Base-by-base conservation (phyloP, 2,329 filamentous ascomycete genomes). In the Westerdykella sp. region DNA sequence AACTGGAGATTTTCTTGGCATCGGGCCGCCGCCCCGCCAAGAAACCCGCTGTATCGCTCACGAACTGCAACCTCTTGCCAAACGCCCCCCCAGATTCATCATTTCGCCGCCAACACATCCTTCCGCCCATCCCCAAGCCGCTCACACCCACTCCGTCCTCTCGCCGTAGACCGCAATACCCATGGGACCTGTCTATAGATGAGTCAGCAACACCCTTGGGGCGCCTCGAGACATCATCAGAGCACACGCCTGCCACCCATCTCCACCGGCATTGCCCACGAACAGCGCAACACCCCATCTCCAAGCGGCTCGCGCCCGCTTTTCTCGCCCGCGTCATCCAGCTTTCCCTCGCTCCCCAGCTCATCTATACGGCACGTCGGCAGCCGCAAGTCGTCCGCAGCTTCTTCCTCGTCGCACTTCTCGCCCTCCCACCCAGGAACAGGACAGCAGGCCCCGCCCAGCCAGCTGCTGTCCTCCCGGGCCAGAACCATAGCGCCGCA, bases 161-260 rank as follows among this genome's bases (percentile, higher is more conserved):
- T 48, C 44, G 48, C 56, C 57, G 54, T 57, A 51, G 25, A 49
- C 49, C 55, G 62, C 63, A 63, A 56, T 60, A 57, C 65, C 61
- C 56, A 69, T 69, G 67, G 66, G 60, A 67, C 57, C 58, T 54
- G 58, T 60, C 56, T 60, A 66, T 65, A 65, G 69, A 70, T 69
- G 66, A 70, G 65, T 67, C 72, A 77, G 69, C 73, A 76, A 70
- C 73, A 74, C 66, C 70, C 73, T 64, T 80, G 77, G 77, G 75
- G 73, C 69, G 69, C 71, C 63, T 69, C 74, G 61, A 69, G 70
- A 65, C 73, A 73, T 63, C 73, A 75, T 63, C 71, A 75, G 57
- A 72, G 66, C 66, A 68, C 73, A 64, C 76, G 77, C 61, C 75
- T 78, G 62, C 73, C 78, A 56, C 77, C 78, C 62, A 75, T 81